These are phyloP conservation scores for Pisolithus marmoratus DNA, from an alignment of 768 basidiomycete genomes.

Conservation along the genomic window DNA sequence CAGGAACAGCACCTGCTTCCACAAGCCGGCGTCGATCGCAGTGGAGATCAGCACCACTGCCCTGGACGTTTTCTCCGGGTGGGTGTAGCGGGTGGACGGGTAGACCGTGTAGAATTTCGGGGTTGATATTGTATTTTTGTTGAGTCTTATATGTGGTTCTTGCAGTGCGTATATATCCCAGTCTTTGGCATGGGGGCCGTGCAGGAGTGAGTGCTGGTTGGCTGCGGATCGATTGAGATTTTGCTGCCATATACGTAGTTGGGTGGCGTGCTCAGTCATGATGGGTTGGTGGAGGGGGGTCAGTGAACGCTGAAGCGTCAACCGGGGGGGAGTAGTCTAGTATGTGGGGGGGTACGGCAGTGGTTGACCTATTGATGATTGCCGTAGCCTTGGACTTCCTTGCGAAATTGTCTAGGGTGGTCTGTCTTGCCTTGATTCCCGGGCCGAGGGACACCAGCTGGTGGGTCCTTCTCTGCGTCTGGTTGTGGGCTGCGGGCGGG, in stretches of 20 bases:
- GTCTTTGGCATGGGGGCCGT: not conserved
- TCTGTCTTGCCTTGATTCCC: too few species aligned
- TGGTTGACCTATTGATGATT: too few species aligned
- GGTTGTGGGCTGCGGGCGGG: too few species aligned
- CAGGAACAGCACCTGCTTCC: constrained; percentile 16
- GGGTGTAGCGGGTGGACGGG: not conserved
- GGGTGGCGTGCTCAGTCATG: not conserved
- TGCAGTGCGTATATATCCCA: constrained; percentile 5
- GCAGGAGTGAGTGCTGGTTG: constrained; percentile 8
- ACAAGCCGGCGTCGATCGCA: constrained; percentile 12
- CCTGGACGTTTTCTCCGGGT: not conserved
- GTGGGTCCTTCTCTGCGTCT: too few species aligned
- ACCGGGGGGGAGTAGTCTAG: too few species aligned
- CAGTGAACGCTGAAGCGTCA: too few species aligned
- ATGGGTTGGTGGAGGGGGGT: not conserved
- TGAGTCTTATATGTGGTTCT: not conserved
- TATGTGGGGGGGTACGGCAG: too few species aligned
- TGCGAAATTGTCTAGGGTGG: too few species aligned
- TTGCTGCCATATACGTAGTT: constrained; percentile 22
- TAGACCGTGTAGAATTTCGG: not conserved
- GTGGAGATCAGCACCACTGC: constrained; percentile 16
- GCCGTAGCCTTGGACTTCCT: too few species aligned
- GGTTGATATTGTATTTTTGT: not conserved
- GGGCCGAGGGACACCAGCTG: too few species aligned
- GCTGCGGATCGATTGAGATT: constrained; percentile 23